These are phyloP conservation scores for Hypomontagnella submonticulosa DNA, from an alignment of 495 filamentous ascomycete species.

Conservation along the genomic window DNA sequence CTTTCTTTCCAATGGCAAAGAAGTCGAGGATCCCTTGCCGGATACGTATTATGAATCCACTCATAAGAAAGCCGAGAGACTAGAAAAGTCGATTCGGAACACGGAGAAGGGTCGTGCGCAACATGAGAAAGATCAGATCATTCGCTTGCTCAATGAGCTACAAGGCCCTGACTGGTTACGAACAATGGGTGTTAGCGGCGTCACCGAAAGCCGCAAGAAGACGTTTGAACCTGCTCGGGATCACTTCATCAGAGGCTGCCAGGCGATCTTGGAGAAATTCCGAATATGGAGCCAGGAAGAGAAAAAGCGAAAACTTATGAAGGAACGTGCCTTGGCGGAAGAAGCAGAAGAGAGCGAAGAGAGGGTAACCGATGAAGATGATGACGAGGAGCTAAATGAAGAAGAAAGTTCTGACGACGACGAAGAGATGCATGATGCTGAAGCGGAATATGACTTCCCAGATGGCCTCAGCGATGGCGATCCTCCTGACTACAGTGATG, in stretches of 20 bases:
- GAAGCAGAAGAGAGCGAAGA: slow-evolving; percentile 57
- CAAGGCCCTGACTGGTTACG: slow-evolving; percentile 93
- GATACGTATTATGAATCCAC: slow-evolving; percentile 74
- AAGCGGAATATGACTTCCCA: slow-evolving; percentile 45
- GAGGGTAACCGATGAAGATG: slow-evolving; percentile 45
- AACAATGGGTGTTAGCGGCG: slow-evolving; percentile 88
- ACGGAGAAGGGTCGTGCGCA: slow-evolving; percentile 91
- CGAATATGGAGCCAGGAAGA: slow-evolving; percentile 89
- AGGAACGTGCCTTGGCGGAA: slow-evolving; percentile 66
- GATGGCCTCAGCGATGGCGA: slow-evolving; percentile 57
- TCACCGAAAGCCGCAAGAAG: slow-evolving; percentile 84
- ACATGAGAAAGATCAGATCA: slow-evolving; percentile 90
- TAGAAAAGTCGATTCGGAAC: slow-evolving; percentile 92
- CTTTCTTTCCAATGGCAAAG: slow-evolving; percentile 56
- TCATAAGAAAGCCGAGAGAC: slow-evolving; percentile 82
- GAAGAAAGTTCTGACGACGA: slow-evolving; percentile 41
- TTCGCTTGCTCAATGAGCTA: slow-evolving; percentile 85
- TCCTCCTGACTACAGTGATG: slow-evolving; percentile 72
- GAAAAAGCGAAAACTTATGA: slow-evolving; percentile 77
- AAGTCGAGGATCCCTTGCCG: slow-evolving; percentile 71
- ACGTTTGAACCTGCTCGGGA: slow-evolving; percentile 86
- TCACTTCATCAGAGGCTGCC: slow-evolving; percentile 83
- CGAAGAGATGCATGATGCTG: slow-evolving; percentile 39
- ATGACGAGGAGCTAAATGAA: slow-evolving; percentile 41
- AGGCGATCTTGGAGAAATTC: slow-evolving; percentile 86